A percentile compares a stretch with the other conserved stretches of the same genome.
phyloP scores from a whole-genome alignment of 176 grass and related monocot species.

The Oryza brachyantha region DNA sequence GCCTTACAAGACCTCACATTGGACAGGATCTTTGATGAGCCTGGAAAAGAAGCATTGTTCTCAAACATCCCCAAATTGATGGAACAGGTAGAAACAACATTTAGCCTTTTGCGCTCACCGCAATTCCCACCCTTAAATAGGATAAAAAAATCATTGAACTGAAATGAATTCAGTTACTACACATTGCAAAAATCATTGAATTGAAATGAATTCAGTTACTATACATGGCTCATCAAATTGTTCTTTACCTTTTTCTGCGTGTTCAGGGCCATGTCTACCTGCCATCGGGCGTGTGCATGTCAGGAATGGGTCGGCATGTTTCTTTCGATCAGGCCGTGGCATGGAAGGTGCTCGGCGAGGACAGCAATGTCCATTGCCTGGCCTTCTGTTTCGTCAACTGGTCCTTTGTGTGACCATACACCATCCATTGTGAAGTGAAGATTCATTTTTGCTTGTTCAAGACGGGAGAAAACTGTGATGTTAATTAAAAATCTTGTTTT shows the following conservation, averaged over 20 bases:
- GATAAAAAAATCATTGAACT: background rate
- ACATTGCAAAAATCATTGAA: background rate
- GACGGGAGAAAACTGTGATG: background rate
- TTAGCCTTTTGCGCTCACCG: too few relatives aligned
- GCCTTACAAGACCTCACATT: conserved; percentile 84
- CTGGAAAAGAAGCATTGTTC: conserved; percentile 65
- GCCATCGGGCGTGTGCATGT: conserved; percentile 67
- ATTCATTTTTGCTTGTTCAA: conserved; percentile 15
- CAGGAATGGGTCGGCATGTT: conserved; percentile 93
- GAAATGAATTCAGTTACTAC: background rate
- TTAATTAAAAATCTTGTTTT: conserved; percentile 11
- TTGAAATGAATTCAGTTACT: background rate
- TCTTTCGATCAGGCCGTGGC: conserved; percentile 84
- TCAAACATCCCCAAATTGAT: conserved; percentile 73
- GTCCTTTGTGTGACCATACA: conserved; percentile 57
- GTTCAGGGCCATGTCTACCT: conserved; percentile 78
- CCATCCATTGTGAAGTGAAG: background rate
- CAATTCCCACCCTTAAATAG: background rate
- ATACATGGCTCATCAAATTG: background rate
- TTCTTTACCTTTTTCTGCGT: background rate
- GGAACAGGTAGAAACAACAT: conserved; percentile 57
- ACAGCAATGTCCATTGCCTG: conserved; percentile 64
- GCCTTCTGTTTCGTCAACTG: conserved; percentile 96
- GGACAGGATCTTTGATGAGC: conserved; percentile 90
- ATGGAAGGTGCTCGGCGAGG: conserved; percentile 83